Evolutionary conservation across 257 asterid species (phyloP).

Genomic region (Sherardia arvensis): DNA sequence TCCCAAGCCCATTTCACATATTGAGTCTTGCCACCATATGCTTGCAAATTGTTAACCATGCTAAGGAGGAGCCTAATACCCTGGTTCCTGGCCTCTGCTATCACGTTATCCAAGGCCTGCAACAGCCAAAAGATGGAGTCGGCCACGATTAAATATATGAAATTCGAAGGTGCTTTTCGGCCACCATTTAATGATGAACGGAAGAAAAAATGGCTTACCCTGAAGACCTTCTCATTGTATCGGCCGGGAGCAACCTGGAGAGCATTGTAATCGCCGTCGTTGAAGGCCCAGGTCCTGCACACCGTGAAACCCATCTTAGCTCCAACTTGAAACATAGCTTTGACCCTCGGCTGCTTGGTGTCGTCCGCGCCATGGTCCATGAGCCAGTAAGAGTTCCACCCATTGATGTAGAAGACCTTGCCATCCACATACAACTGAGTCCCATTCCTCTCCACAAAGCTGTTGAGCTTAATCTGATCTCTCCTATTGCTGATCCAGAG

Average conservation of each 20-base stretch:
- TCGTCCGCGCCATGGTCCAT: slow-evolving; percentile 92
- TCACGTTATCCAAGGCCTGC: slow-evolving; percentile 91
- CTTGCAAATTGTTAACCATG: slow-evolving; percentile 91
- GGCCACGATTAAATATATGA: no score
- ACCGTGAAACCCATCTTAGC: slow-evolving; percentile 98
- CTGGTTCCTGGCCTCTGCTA: slow-evolving; percentile 67
- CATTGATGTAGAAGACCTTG: slow-evolving; percentile 73
- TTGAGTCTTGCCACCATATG: slow-evolving; percentile 93
- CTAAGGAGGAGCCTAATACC: slow-evolving; percentile 73
- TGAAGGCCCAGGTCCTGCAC: slow-evolving; percentile 98
- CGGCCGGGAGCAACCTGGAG: slow-evolving; percentile 84
- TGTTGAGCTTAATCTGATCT: slow-evolving; percentile 44
- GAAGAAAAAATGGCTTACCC: slow-evolving; percentile 41
- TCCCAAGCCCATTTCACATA: slow-evolving; percentile 99
- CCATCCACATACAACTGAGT: slow-evolving; percentile 88
- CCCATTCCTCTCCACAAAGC: slow-evolving; percentile 94
- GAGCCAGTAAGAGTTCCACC: slow-evolving; percentile 99
- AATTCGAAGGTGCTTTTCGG: no score
- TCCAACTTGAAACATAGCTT: slow-evolving; percentile 66
- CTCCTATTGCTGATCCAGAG: slow-evolving; percentile 39
- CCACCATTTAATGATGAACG: no score
- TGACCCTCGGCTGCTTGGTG: slow-evolving; percentile 45
- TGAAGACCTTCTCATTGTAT: slow-evolving; percentile 74
- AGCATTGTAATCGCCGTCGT: slow-evolving; percentile 91
- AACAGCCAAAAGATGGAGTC: slow-evolving; percentile 3